A percentile compares a stretch with the other conserved stretches of the same genome.
These are phyloP conservation scores for Trichosporon faecale DNA, from an alignment of 1,284 basidiomycete species.

Conservation along the genomic window DNA sequence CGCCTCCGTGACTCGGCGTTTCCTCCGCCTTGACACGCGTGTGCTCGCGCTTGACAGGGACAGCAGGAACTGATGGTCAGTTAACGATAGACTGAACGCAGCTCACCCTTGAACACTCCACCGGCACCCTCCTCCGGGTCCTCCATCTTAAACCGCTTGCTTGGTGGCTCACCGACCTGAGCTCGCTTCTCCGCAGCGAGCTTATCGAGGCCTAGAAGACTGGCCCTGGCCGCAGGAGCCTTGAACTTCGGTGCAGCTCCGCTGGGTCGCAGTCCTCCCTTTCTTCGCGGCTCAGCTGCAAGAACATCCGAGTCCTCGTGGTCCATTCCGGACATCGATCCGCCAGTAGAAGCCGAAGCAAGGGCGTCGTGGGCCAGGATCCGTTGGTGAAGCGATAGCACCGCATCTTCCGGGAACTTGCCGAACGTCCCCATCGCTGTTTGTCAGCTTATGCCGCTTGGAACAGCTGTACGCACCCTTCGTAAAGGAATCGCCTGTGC, in stretches of 20 bases:
- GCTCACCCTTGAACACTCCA: slow-evolving; percentile 68
- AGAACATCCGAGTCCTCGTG: slow-evolving; percentile 77
- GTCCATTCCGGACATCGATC: slow-evolving; percentile 59
- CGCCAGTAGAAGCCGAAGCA: background rate
- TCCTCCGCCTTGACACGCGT: slow-evolving; percentile 74
- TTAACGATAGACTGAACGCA: slow-evolving; percentile 55
- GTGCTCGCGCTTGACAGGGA: slow-evolving; percentile 60
- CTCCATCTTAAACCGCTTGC: slow-evolving; percentile 66
- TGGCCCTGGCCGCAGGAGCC: slow-evolving; percentile 67
- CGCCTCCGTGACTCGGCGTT: slow-evolving; percentile 89
- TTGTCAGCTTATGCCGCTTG: slow-evolving; percentile 9
- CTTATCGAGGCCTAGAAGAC: slow-evolving; percentile 77
- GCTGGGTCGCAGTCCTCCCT: slow-evolving; percentile 68
- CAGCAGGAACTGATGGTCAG: slow-evolving; percentile 59
- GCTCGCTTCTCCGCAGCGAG: slow-evolving; percentile 82
- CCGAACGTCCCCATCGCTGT: slow-evolving; percentile 76
- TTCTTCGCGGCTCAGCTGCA: slow-evolving; percentile 69
- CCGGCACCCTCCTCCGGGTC: slow-evolving; percentile 42
- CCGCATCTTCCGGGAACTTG: slow-evolving; percentile 69
- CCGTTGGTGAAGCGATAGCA: slow-evolving; percentile 60
- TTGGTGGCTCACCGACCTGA: slow-evolving; percentile 53
- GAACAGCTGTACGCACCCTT: slow-evolving; percentile 51
- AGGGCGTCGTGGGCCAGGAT: slow-evolving; percentile 61
- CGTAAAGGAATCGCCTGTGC: slow-evolving; percentile 62
- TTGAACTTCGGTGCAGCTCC: slow-evolving; percentile 71